A percentile compares a stretch with the other conserved stretches of the same genome.
phyloP scores from a whole-genome alignment of 306 rosid genomes.

The Psophocarpus tetragonolobus region DNA sequence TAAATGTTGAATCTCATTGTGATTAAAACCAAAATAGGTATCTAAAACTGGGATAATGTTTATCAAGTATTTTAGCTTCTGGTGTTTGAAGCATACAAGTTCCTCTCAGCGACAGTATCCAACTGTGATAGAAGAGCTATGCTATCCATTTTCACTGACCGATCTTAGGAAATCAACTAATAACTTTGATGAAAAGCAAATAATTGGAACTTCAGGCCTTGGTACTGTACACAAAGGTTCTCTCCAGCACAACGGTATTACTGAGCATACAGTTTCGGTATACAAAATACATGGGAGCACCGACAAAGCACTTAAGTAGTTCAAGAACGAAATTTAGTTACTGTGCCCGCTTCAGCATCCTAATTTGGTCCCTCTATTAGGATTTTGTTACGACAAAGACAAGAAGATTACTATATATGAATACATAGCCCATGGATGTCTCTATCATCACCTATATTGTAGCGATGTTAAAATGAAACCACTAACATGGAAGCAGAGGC shows the following conservation, averaged over 20 bases:
- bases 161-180: conserved; percentile 17
- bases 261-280: background rate
- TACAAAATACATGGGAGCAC: background rate
- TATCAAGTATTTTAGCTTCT: background rate
- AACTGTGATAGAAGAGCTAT: conserved; percentile 15
- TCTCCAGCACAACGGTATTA: background rate
- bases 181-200: conserved; percentile 2
- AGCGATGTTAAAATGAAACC: background rate
- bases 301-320: background rate
- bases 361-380: conserved; percentile 1
- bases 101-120: background rate
- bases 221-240: conserved; percentile 13
- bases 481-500: conserved; percentile 36
- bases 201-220: background rate
- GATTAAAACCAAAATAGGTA: background rate
- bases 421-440: background rate
- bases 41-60: conserved; percentile 9
- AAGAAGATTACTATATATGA: conserved; percentile 33
- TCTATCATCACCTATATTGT: background rate
- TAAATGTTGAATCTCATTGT: background rate
- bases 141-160: conserved; percentile 25
- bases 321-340: conserved; percentile 21
- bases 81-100: background rate
- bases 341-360: conserved; percentile 33
- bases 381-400: conserved; percentile 8